Conservation (phyloP, 192 early-diverging fungal genomes). For the Polychytrium aggregatum region DNA sequence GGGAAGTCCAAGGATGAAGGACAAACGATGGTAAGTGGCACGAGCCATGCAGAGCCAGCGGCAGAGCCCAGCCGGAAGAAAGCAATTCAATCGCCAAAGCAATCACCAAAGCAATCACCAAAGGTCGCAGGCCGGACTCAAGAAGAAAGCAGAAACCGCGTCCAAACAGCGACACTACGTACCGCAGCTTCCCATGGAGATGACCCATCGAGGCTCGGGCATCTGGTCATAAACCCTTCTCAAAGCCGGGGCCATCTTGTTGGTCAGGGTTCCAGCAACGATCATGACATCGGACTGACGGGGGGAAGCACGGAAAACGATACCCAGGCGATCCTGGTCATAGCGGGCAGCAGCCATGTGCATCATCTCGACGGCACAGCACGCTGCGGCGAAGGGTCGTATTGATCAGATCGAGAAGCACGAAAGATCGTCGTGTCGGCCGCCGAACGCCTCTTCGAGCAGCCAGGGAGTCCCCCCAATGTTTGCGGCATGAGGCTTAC, state of each 20-base stretch:
- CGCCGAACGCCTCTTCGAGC: too few relatives aligned
- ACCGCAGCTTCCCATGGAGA: conserved; percentile 90
- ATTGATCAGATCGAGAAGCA: background rate
- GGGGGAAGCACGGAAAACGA: conserved; percentile 93
- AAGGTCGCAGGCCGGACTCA: too few relatives aligned
- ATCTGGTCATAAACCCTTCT: conserved; percentile 74
- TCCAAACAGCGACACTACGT: background rate
- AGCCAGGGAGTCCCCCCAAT: too few relatives aligned
- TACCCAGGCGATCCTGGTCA: conserved; percentile 95
- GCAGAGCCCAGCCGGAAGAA: too few relatives aligned
- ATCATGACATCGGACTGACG: conserved; percentile 99
- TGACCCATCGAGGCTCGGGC: conserved; percentile 97
- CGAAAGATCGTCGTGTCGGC: too few relatives aligned
- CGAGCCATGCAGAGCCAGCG: too few relatives aligned
- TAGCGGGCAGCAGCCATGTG: conserved; percentile 94
- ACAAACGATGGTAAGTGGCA: too few relatives aligned
- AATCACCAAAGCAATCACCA: too few relatives aligned
- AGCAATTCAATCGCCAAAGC: too few relatives aligned
- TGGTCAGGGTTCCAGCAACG: conserved; percentile 94
- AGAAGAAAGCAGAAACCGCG: background rate
- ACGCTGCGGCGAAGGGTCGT: conserved; percentile 40
- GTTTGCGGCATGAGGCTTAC: too few relatives aligned
- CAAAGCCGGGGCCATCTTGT: conserved; percentile 94
- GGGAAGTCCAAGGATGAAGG: too few relatives aligned
- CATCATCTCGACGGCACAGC: conserved; percentile 97